A percentile compares a stretch with the other conserved stretches of the same genome.
Evolutionary conservation across 306 rosid species (phyloP).

Genomic region (Cicer chorassanicum): DNA sequence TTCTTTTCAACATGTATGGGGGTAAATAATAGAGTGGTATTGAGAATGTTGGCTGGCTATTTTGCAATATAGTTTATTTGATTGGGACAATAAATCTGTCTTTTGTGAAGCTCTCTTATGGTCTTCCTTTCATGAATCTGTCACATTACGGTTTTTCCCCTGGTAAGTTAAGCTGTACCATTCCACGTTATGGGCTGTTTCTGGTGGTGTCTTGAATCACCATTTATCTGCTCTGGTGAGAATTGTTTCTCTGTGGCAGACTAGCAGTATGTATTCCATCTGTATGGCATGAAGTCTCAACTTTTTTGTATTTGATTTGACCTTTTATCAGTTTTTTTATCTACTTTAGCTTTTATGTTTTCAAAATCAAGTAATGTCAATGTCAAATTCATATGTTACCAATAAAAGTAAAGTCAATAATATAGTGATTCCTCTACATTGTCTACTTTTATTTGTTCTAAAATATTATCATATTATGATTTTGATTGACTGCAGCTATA

Average conservation of each 20-base stretch:
- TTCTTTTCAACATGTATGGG: constrained; percentile 19
- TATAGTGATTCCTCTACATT: not conserved
- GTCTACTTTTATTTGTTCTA: not conserved
- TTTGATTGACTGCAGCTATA: not conserved
- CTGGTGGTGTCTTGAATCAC: constrained; percentile 4
- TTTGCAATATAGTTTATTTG: constrained; percentile 31
- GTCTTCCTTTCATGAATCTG: constrained; percentile 11
- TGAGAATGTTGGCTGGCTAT: constrained; percentile 9
- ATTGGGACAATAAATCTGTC: constrained; percentile 3
- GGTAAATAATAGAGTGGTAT: constrained; percentile 35
- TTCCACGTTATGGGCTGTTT: constrained; percentile 14
- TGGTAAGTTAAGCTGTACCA: not conserved
- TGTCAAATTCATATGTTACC: not conserved
- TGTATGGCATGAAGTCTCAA: not conserved
- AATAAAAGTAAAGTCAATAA: not conserved
- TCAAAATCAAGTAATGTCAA: not conserved
- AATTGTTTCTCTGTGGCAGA: not conserved
- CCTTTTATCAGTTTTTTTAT: not conserved
- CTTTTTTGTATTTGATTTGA: not conserved
- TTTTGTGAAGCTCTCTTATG: not conserved
- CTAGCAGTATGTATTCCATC: not conserved
- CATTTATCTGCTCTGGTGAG: not conserved
- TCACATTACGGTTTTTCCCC: not conserved
- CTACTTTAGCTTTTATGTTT: constrained; percentile 4
- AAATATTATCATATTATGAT: not conserved